Evolutionary conservation across 1,284 basidiomycete genomes (phyloP).

Genomic region (Cryptococcus sp.): DNA sequence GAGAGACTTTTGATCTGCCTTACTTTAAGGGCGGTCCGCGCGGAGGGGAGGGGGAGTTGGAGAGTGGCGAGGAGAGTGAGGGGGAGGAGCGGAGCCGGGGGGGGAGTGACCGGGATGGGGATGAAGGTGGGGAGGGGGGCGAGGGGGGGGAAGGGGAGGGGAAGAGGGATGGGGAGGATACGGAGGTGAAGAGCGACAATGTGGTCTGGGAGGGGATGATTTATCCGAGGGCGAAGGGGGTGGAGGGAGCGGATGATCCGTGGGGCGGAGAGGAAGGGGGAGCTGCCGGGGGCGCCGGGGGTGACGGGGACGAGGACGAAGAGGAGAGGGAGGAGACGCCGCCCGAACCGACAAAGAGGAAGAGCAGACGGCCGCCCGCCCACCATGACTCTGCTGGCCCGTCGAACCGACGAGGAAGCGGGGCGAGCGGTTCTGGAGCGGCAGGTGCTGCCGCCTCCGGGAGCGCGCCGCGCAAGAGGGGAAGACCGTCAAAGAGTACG

Average conservation of each 20-base stretch:
- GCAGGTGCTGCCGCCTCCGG: too few relatives aligned
- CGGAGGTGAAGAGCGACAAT: slow-evolving; percentile 15
- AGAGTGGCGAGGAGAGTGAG: not conserved
- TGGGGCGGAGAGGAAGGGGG: slow-evolving; percentile 5
- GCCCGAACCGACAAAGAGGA: too few relatives aligned
- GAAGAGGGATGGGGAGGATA: not conserved
- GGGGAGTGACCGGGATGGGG: not conserved
- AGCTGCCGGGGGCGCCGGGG: not conserved
- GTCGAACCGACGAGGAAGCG: too few relatives aligned
- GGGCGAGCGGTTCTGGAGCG: too few relatives aligned
- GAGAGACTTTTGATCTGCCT: slow-evolving; percentile 18
- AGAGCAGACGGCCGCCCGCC: too few relatives aligned
- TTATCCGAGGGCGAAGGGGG: slow-evolving; percentile 12
- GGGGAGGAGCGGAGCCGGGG: not conserved
- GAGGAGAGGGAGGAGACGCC: not conserved
- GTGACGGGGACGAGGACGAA: not conserved
- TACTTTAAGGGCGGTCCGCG: slow-evolving; percentile 8
- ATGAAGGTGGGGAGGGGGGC: not conserved
- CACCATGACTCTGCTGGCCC: too few relatives aligned
- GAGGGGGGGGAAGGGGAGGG: not conserved
- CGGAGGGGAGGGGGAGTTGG: not conserved
- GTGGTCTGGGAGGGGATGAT: slow-evolving; percentile 13
- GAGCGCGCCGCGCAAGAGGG: too few relatives aligned
- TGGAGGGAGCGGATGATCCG: slow-evolving; percentile 5
- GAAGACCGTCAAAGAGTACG: too few relatives aligned